Conservation (phyloP, 495 filamentous ascomycete genomes). For the Hypoxylon fuscum region DNA sequence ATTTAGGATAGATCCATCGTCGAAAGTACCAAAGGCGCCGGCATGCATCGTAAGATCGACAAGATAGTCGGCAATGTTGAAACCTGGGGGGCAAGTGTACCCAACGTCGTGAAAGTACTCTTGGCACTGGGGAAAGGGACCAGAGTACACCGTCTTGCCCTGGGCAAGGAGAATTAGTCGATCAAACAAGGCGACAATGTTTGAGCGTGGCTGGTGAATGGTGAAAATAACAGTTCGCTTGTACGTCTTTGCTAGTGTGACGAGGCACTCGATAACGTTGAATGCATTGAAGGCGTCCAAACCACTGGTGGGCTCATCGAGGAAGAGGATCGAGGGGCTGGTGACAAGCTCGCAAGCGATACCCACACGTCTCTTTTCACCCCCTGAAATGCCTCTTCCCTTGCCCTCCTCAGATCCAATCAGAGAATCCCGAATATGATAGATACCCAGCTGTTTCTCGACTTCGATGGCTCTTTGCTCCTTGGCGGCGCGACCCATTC, state of each 20-base stretch:
- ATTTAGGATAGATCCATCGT: slow-evolving; percentile 64
- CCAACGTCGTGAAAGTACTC: slow-evolving; percentile 91
- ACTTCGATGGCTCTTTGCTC: slow-evolving; percentile 91
- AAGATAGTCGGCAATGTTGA: slow-evolving; percentile 98
- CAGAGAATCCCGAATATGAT: slow-evolving; percentile 88
- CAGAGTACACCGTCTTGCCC: slow-evolving; percentile 91
- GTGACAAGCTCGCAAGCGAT: slow-evolving; percentile 98
- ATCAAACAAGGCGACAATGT: slow-evolving; percentile 98
- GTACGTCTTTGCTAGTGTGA: slow-evolving; percentile 93
- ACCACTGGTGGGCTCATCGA: slow-evolving; percentile 96
- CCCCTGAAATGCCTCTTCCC: slow-evolving; percentile 93
- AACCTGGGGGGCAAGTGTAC: slow-evolving; percentile 91
- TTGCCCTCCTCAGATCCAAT: slow-evolving; percentile 98
- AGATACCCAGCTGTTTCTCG: slow-evolving; percentile 92
- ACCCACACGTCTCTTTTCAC: slow-evolving; percentile 93
- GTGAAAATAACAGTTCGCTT: slow-evolving; percentile 97
- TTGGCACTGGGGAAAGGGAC: slow-evolving; percentile 88
- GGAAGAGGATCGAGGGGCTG: slow-evolving; percentile 94
- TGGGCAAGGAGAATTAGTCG: slow-evolving; percentile 88
- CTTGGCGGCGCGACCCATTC: slow-evolving; percentile 88
- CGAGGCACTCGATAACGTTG: slow-evolving; percentile 95
- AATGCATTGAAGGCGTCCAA: slow-evolving; percentile 96
- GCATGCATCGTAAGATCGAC: slow-evolving; percentile 99
- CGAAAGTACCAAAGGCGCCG: slow-evolving; percentile 48
- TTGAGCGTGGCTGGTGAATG: slow-evolving; percentile 99